Evolutionary conservation across 148 eudicot species (phyloP).

Genomic region (Suaeda aralocaspica): DNA sequence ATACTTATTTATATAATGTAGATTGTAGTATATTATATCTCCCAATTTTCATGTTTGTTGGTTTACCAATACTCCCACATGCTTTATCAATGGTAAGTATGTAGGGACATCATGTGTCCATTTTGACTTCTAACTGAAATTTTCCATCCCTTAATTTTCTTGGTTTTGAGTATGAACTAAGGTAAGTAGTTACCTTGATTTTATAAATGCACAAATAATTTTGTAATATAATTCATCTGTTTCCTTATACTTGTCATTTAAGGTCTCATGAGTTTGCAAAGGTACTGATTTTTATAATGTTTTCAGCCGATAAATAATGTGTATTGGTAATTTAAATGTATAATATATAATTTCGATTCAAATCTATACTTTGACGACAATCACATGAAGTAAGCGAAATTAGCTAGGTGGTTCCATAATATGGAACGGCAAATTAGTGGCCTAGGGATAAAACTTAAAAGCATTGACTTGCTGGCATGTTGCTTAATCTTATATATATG

Average conservation of each 20-base stretch:
- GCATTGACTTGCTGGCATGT: not conserved
- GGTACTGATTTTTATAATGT: no score
- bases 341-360: no score
- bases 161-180: constrained; percentile 29
- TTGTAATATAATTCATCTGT: not conserved
- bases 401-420: no score
- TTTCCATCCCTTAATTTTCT: constrained; percentile 11
- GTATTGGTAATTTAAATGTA: no score
- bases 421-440: no score
- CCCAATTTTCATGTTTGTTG: constrained; percentile 21
- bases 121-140: constrained; percentile 14
- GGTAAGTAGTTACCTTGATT: constrained; percentile 34
- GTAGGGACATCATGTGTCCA: constrained; percentile 18
- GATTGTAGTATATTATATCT: no score
- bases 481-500: not conserved
- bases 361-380: no score
- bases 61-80: constrained; percentile 30
- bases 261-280: not conserved
- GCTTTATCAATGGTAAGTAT: constrained; percentile 20
- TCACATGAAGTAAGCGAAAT: no score
- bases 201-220: constrained; percentile 14
- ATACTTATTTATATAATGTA: not conserved
- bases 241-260: not conserved
- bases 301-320: no score
- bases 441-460: no score